A percentile compares a stretch with the other conserved stretches of the same genome.
Conservation (phyloP, 345 rosid genomes). For the Sonneratia alba region DNA sequence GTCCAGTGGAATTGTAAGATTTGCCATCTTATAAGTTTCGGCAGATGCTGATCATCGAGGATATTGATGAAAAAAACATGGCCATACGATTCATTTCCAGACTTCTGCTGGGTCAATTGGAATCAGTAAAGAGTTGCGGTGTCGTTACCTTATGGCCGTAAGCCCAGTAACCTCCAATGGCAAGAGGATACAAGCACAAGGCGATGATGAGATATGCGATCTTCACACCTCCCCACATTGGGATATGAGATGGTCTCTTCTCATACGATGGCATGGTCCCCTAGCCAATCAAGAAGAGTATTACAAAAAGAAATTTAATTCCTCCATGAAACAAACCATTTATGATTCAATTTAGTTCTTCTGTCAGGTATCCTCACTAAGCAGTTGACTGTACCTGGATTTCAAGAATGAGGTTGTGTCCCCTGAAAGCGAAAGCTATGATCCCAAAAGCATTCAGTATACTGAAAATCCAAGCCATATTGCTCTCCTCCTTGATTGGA, state of each 20-base stretch:
- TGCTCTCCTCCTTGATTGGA: constrained; percentile 12
- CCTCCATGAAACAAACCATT: background rate
- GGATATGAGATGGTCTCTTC: constrained; percentile 16
- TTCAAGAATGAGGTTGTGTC: constrained; percentile 17
- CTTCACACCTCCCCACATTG: constrained; percentile 23
- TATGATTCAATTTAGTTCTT: background rate
- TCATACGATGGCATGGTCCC: constrained; percentile 18
- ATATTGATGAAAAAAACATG: background rate
- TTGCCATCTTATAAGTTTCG: background rate
- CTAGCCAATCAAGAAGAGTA: background rate
- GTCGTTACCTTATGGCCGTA: constrained; percentile 15
- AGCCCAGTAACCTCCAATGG: constrained; percentile 20
- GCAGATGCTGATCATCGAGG: background rate
- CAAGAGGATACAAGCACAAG: constrained; percentile 14
- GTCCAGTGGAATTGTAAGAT: background rate
- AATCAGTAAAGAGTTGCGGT: too few relatives aligned
- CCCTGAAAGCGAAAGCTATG: constrained; percentile 24
- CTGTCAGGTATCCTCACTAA: background rate
- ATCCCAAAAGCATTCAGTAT: constrained; percentile 17
- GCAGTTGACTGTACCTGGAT: constrained; percentile 11
- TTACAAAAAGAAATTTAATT: background rate
- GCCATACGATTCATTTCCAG: background rate
- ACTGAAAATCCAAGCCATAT: constrained; percentile 14
- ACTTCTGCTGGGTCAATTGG: background rate
- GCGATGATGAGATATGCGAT: constrained; percentile 14